phyloP scores from a whole-genome alignment of 345 rosid species.

The Brassica napus region Da-Ae NC_063442.1:3449501-3450000 shows the following conservation, averaged over 20 bases:
- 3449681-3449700: background rate
- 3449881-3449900: conserved; percentile 6
- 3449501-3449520: background rate
- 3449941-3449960: background rate
- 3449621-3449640: conserved; percentile 18
- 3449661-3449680: background rate
- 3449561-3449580: background rate
- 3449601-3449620: background rate
- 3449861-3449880: background rate
- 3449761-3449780: conserved; percentile 2
- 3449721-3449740: background rate
- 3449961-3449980: background rate
- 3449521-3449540: background rate
- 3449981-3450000: background rate
- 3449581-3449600: background rate
- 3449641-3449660: background rate
- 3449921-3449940: conserved; percentile 4
- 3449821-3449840: background rate
- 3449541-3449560: background rate
- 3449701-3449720: conserved; percentile 5
- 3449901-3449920: background rate
- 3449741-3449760: background rate
- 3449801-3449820: conserved; percentile 6
- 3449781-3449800: background rate
- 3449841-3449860: background rate